A percentile compares a stretch with the other conserved stretches of the same genome.
phyloP scores from a whole-genome alignment of 805 yeast genomes.

The Monosporozyma unispora region DNA sequence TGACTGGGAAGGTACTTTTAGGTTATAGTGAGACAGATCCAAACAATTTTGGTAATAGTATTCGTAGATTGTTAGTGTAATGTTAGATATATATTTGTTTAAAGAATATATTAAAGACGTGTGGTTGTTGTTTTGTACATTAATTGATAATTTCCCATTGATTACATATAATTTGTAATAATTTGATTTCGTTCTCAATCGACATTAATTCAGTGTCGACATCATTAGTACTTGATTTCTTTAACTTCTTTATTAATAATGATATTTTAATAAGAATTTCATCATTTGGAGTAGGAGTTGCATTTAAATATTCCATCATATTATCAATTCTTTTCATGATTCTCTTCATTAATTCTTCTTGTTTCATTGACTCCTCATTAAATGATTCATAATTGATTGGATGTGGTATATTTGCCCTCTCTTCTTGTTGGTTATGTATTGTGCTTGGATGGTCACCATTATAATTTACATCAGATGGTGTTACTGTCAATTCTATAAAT shows the following conservation, averaged over 20 bases:
- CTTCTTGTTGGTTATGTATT: not conserved
- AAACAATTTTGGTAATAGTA: constrained; percentile 68
- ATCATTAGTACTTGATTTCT: constrained; percentile 17
- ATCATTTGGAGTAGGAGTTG: constrained; percentile 7
- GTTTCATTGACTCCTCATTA: not conserved
- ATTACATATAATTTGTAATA: constrained; percentile 18
- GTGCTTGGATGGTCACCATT: not conserved
- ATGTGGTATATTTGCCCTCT: not conserved
- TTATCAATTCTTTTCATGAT: constrained; percentile 12
- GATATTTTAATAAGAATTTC: constrained; percentile 16
- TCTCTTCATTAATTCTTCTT: constrained; percentile 2
- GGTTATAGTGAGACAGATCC: constrained; percentile 59
- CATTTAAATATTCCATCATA: constrained; percentile 14
- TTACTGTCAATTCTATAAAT: not conserved
- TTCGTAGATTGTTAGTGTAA: constrained; percentile 68
- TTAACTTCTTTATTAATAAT: constrained; percentile 14
- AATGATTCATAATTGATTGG: not conserved
- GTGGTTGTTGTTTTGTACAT: not conserved
- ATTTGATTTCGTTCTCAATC: constrained; percentile 20
- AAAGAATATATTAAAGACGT: not conserved
- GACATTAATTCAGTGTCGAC: constrained; percentile 19
- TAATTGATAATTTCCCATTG: constrained; percentile 21
- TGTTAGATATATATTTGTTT: constrained; percentile 4
- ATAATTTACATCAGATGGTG: not conserved
- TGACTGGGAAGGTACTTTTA: constrained; percentile 61